Percentiles rank a stretch among this genome's conserved stretches.
phyloP scores from a whole-genome alignment of 306 rosid genomes.

The Castanospermum australe region DNA sequence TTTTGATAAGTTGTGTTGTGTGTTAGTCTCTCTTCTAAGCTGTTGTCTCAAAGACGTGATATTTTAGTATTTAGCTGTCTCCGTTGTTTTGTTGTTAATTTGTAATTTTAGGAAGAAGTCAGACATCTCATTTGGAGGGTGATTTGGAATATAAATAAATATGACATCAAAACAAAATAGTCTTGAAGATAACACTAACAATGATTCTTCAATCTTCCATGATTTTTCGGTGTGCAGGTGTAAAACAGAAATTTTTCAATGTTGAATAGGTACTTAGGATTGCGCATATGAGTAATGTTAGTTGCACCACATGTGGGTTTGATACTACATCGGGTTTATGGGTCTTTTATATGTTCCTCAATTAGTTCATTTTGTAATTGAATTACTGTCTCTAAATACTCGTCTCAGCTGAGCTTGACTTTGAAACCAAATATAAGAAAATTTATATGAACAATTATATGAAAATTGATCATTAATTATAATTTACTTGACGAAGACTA shows the following conservation, averaged over 20 bases:
- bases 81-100: not conserved
- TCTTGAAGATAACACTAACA: not conserved
- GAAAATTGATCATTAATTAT: too few species aligned
- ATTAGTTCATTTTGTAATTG: too few species aligned
- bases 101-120: not conserved
- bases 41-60: slow-evolving; percentile 7
- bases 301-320: too few species aligned
- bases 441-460: too few species aligned
- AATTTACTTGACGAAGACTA: too few species aligned
- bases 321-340: too few species aligned
- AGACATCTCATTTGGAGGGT: not conserved
- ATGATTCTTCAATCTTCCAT: not conserved
- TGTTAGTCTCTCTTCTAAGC: not conserved
- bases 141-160: not conserved
- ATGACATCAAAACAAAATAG: not conserved
- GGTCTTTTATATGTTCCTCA: too few species aligned
- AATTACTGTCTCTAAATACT: too few species aligned
- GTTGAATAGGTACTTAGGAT: not conserved
- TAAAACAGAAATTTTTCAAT: not conserved
- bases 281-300: not conserved
- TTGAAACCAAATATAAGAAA: too few species aligned
- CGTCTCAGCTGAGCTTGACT: too few species aligned
- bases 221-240: not conserved
- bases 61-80: not conserved
- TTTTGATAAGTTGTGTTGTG: not conserved